Evolutionary conservation across 495 filamentous ascomycete species (phyloP), one percentile per base, ranked within the genome.

Genomic region (Trichocladium antarcticum): DNA sequence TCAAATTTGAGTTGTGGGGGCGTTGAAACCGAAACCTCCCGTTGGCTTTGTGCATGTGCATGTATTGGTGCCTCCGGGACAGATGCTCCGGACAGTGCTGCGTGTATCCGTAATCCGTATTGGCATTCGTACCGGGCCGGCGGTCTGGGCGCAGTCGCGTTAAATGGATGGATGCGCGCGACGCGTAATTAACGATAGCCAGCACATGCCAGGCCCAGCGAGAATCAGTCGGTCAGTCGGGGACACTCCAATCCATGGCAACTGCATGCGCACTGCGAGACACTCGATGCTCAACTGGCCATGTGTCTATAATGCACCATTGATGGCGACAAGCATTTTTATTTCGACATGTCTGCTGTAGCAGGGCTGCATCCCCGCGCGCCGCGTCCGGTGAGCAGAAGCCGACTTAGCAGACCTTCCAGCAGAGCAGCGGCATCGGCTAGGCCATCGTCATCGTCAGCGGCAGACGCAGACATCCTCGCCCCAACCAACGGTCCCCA

Each of bases 331-430:
- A 16, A 31, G 37, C 48, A 38, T 45, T 47, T 39, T 24, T 35
- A 19, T 55, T 52, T 57, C 63, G 22, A 55, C 51, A 72, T 72
- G 67, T 64, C 65, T 55, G 57, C 53, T 17, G 34, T 49, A 45
- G 44, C 46, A 49, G 54, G 59, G 48, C 61, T 42, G 10, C 38
- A 42, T 42, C 45, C 63, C 41, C 56, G 65, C 64, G 59, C 59
- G 65, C 66, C 66, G 59, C 70, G 64, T 65, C 63, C 59, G 2
- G 11, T 28, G 14, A 52, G 51, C 45, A 54, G 35, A 34, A 29
- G 42, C 60, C 65, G 55, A 39, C 57, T 62, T 28, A 56, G 51
- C 34, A 39, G 11, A 51, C 35, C 40, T 37, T 46, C 43, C 40
- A 37, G 39, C 15, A 22, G 43, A 32, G 28, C 35, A 17, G 28